phyloP scores from a whole-genome alignment of 2,329 filamentous ascomycete genomes.

The Diaporthe sp. region DNA sequence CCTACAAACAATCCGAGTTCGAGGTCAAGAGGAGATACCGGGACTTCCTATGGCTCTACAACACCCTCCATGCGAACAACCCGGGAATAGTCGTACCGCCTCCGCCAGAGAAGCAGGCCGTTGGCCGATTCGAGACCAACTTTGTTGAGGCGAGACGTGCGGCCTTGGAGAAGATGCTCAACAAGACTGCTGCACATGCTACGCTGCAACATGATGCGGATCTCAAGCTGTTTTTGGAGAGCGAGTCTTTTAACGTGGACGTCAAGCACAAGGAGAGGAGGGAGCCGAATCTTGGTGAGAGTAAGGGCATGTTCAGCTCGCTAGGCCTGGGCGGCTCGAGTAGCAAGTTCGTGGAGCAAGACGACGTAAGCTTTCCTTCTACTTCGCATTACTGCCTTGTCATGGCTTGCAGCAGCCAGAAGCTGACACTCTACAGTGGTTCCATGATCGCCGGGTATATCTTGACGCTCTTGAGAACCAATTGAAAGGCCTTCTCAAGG shows the following conservation, averaged over 20 bases:
- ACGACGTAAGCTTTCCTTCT: constrained; percentile 75
- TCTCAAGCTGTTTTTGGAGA: constrained; percentile 96
- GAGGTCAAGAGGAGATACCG: constrained; percentile 93
- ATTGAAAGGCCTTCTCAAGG: constrained; percentile 89
- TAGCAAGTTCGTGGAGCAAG: constrained; percentile 96
- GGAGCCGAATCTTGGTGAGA: constrained; percentile 87
- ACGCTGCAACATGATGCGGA: constrained; percentile 94
- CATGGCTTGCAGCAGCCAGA: not conserved
- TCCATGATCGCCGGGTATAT: constrained; percentile 95
- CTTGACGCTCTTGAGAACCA: constrained; percentile 77
- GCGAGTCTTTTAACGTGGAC: constrained; percentile 94
- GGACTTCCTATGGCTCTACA: constrained; percentile 98
- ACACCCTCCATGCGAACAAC: constrained; percentile 91
- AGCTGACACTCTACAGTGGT: constrained; percentile 74
- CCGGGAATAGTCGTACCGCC: constrained; percentile 95
- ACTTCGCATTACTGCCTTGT: not conserved
- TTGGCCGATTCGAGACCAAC: constrained; percentile 94
- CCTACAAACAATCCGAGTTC: constrained; percentile 92
- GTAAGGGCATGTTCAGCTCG: constrained; percentile 91
- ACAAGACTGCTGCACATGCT: constrained; percentile 91
- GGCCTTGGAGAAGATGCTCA: constrained; percentile 96
- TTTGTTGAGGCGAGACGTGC: constrained; percentile 94
- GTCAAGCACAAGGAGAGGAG: constrained; percentile 97
- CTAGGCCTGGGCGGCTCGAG: constrained; percentile 82
- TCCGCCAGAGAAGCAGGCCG: constrained; percentile 96